Conservation (phyloP, 768 basidiomycete genomes). For the Paxillus involutus region DNA sequence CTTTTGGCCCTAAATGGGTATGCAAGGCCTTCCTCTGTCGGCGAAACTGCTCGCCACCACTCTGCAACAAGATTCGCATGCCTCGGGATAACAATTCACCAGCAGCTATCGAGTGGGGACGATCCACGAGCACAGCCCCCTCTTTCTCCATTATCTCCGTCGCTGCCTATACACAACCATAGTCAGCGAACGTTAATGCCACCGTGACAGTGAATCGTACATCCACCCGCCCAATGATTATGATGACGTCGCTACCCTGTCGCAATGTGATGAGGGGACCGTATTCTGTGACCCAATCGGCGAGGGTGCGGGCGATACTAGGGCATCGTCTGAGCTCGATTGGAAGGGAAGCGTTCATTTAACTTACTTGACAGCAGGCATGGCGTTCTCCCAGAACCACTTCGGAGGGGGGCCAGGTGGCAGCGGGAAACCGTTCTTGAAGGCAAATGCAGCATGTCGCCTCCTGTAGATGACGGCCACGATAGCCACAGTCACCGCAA, state of each 20-base stretch:
- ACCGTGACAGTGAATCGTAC: constrained; percentile 3
- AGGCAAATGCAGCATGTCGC: background rate
- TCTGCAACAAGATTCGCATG: constrained; percentile 51
- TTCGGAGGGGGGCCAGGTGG: constrained; percentile 26
- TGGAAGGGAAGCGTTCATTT: background rate
- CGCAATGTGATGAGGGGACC: constrained; percentile 57
- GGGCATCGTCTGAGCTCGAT: background rate
- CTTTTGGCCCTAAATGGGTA: constrained; percentile 51
- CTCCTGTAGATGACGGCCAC: constrained; percentile 3
- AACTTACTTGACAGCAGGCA: constrained; percentile 21
- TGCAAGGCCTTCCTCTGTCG: constrained; percentile 54
- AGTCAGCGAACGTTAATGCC: background rate
- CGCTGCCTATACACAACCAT: constrained; percentile 37
- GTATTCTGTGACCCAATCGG: constrained; percentile 54
- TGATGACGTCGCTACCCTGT: constrained; percentile 35
- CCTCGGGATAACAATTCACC: constrained; percentile 53
- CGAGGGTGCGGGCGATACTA: constrained; percentile 33
- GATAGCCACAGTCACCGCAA: background rate
- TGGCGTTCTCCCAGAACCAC: constrained; percentile 23
- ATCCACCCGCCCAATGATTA: constrained; percentile 22
- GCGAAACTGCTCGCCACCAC: constrained; percentile 52
- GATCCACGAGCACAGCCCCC: constrained; percentile 47
- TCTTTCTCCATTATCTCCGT: constrained; percentile 62
- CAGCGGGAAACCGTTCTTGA: constrained; percentile 13
- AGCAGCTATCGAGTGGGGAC: constrained; percentile 51